Conservation (phyloP, 371 early-diverging fungal species). For the Haplosporangium sp. region DNA sequence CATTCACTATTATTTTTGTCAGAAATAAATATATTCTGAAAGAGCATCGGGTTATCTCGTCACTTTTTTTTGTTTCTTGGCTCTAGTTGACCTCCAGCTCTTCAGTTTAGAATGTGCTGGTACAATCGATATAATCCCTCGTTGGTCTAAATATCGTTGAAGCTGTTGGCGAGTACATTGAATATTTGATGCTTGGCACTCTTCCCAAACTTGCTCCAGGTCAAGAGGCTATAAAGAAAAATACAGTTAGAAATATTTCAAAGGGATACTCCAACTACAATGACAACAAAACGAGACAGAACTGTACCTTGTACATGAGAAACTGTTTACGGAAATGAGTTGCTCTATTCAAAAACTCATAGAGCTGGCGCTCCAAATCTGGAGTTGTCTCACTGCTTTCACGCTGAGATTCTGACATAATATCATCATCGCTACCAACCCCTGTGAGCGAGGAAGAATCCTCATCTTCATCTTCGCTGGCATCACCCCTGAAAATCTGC, state of each 20-base stretch:
- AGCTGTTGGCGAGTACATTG: conserved; percentile 31
- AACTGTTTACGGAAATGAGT: conserved; percentile 27
- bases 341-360: conserved; percentile 23
- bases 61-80: conserved; percentile 22
- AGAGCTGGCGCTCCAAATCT: conserved; percentile 25
- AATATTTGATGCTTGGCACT: conserved; percentile 28
- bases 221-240: conserved; percentile 32
- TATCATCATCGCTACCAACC: background rate
- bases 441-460: background rate
- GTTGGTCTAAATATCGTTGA: conserved; percentile 36
- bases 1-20: background rate
- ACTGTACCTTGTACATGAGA: conserved; percentile 39
- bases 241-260: background rate
- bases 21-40: background rate
- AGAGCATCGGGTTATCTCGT: conserved; percentile 4
- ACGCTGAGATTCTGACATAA: conserved; percentile 58
- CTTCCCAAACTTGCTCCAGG: conserved; percentile 43
- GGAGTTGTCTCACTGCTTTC: conserved; percentile 3
- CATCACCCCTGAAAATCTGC: conserved; percentile 33
- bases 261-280: no score
- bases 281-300: background rate
- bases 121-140: conserved; percentile 41
- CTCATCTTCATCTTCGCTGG: conserved; percentile 44
- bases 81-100: conserved; percentile 41
- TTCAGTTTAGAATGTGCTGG: conserved; percentile 40